phyloP scores from a whole-genome alignment of 164 flowering plant species.

The Euptelea pleiosperma region DNA sequence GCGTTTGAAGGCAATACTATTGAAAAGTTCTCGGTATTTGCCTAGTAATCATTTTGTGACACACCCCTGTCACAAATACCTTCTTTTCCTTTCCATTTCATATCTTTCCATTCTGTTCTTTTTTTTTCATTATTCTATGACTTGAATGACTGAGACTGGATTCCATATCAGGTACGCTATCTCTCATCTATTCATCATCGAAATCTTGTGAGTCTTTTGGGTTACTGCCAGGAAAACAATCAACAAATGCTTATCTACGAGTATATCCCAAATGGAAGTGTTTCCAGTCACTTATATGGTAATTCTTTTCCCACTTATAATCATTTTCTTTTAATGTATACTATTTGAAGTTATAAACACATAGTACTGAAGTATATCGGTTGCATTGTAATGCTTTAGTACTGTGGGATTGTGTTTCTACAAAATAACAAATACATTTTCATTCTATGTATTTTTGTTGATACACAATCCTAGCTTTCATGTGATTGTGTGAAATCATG shows the following conservation, averaged over 20 bases:
- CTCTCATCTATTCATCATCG: slow-evolving; percentile 70
- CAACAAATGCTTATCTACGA: slow-evolving; percentile 72
- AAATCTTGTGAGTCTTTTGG: slow-evolving; percentile 67
- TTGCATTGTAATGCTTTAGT: too few species aligned
- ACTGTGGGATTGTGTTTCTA: too few species aligned
- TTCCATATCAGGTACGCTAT: slow-evolving; percentile 50
- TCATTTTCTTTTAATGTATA: neutral
- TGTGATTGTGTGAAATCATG: neutral
- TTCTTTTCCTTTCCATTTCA: neutral
- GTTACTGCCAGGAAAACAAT: slow-evolving; percentile 70
- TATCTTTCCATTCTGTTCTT: neutral
- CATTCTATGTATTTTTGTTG: too few species aligned
- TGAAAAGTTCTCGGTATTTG: too few species aligned
- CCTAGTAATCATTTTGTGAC: too few species aligned
- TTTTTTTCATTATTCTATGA: neutral
- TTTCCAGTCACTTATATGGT: slow-evolving; percentile 79
- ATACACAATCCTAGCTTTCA: neutral
- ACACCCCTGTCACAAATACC: too few species aligned
- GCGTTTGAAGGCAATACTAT: too few species aligned
- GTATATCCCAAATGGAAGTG: slow-evolving; percentile 78
- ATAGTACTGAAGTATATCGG: too few species aligned
- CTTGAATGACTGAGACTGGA: slow-evolving; percentile 12
- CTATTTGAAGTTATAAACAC: neutral
- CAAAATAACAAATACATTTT: too few species aligned
- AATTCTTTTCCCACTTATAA: slow-evolving; percentile 18